Percentiles rank a stretch among this genome's conserved stretches.
Conservation (phyloP, 768 basidiomycete species). For the Clavulina sp. region DNA sequence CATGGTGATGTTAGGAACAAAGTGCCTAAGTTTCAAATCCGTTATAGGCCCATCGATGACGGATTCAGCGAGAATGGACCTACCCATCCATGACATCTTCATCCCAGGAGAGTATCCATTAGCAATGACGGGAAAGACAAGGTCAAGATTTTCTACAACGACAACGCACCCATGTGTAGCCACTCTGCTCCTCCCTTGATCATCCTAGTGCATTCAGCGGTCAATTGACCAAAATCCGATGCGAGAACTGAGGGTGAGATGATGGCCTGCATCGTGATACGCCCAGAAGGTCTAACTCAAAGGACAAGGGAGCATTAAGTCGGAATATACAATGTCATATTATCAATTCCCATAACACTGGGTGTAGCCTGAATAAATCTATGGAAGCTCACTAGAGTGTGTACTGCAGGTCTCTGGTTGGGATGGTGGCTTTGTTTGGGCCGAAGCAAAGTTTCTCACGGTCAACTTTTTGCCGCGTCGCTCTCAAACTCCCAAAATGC, state of each 20-base stretch:
- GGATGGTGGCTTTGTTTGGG: too few species aligned
- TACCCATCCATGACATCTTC: conserved; percentile 99
- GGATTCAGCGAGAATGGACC: conserved; percentile 10
- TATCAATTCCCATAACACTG: too few species aligned
- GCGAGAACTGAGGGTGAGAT: conserved; percentile 95
- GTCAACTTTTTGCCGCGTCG: too few species aligned
- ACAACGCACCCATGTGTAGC: conserved; percentile 80
- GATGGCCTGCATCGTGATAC: conserved; percentile 77
- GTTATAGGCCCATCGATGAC: not conserved
- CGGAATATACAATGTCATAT: too few species aligned
- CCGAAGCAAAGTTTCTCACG: too few species aligned
- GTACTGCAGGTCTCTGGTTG: too few species aligned
- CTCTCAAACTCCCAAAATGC: too few species aligned
- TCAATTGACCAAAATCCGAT: conserved; percentile 89
- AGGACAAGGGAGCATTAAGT: too few species aligned
- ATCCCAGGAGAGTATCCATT: too few species aligned
- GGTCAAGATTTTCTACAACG: not conserved
- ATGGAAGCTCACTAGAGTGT: too few species aligned
- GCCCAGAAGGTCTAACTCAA: too few species aligned
- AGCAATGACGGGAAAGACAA: not conserved
- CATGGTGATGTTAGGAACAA: conserved; percentile 98
- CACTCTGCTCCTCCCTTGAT: conserved; percentile 89
- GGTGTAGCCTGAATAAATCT: too few species aligned
- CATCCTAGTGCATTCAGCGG: conserved; percentile 93
- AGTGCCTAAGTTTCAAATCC: conserved; percentile 40